These are phyloP conservation scores for Sclerospora graminicola DNA, from an alignment of 352 stramenopile species.

Conservation along the genomic window DNA sequence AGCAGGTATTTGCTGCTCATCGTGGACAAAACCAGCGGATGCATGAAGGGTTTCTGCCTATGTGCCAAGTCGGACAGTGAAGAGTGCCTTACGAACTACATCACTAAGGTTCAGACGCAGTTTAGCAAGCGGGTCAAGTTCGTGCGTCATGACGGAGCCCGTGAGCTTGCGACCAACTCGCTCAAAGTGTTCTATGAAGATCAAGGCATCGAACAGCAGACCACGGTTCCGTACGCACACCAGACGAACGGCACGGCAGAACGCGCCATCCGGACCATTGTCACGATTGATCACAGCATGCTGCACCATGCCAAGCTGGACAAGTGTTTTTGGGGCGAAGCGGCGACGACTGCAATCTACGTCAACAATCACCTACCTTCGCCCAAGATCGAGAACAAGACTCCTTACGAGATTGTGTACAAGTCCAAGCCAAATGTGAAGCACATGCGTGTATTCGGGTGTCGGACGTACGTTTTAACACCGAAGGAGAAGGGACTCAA, in stretches of 20 bases:
- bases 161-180: background rate
- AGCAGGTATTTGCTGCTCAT: background rate
- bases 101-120: background rate
- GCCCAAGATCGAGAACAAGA: background rate
- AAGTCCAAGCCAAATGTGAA: slow-evolving; percentile 1
- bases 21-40: background rate
- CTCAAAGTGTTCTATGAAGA: background rate
- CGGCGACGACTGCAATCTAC: background rate
- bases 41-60: background rate
- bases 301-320: background rate
- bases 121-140: background rate
- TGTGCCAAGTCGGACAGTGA: background rate
- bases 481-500: background rate
- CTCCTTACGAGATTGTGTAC: background rate
- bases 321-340: background rate
- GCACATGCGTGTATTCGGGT: slow-evolving; percentile 1
- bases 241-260: background rate
- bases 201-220: background rate
- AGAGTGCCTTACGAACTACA: background rate
- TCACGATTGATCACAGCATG: background rate
- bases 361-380: background rate
- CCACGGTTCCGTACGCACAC: background rate
- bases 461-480: background rate
- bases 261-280: background rate
- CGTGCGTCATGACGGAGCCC: background rate